Evolutionary conservation across 2,329 filamentous ascomycete species (phyloP), one percentile per base, ranked within the genome.

Genomic region (Teratosphaeria destructans): DNA sequence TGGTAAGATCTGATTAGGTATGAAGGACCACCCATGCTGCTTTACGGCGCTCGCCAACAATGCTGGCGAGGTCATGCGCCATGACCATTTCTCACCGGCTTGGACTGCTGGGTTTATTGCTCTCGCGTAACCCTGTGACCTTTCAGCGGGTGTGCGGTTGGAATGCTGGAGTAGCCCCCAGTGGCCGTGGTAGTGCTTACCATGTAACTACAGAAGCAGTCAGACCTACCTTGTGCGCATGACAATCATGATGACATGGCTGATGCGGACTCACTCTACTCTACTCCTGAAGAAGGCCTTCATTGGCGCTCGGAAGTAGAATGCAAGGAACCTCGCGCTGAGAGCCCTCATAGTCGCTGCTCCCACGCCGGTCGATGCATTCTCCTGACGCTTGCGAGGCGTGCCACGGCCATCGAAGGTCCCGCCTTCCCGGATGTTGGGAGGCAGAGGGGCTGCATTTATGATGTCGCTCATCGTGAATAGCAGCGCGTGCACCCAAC

Each of bases 231-330:
- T 19, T 19, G 11, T 39, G 19, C 43, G 11, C 16, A 19, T 23
- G n/a, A 19, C 16, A 49, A 49, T 16, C 8, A 8, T 23, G 16
- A 23, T 39, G n/a, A 14, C 10, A 49, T 49, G 43, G 23, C 32
- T 10, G 27, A 16, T 12, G 23, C 7, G 23, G 37, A 80, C 80
- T 71, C 91, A 96, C 77, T 96, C 92, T 64, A 96, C 90, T 60
- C 92, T 80, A 1, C 89, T 92, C 62, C 90, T 84, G 75, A 96
- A 95, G 72, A 96, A 96, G 16, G 91, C 89, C 75, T 96, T 96
- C 57, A 91, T 88, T 0, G 92, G 92, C 0, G 90, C 90, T 59
- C 91, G 82, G 71, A 96, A 96, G 76, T 95, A 96, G 68, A 96
- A 96, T 27, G 90, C 87, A 58, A 96, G 82, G 67, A 90, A 80